Base-by-base conservation (phyloP, 768 basidiomycete genomes). In the Vararia minispora region DNA sequence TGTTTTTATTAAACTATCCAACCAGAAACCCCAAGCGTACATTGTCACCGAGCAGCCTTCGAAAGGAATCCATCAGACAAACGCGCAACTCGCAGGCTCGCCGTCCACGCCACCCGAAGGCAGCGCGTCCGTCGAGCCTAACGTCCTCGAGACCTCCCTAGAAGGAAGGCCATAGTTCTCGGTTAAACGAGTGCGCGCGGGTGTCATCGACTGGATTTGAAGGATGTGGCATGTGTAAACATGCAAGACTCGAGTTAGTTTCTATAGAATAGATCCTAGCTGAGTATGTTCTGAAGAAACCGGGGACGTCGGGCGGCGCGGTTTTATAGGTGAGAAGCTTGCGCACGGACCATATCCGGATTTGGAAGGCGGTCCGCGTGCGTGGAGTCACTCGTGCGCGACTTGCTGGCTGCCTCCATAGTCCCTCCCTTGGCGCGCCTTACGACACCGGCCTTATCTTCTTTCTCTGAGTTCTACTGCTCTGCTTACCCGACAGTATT, bases 231-330 rank as follows among this genome's bases (percentile, higher is more conserved):
- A 63, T 58, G 58, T 55, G 54, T 63, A 61, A 61, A 61, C 58
- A 59, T 63, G 61, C 61, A 53, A 63, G 59, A 63, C 61, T 60
- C 61, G 55, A 61, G 61, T 63, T 61, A 61, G 61, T 58, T 58
- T 56, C 57, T 59, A 56, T 58, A 58, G 39, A 59, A 59, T 55
- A 59, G 57, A 59, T 59, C 58, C 58, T 56, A 56, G 56, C 55
- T 57, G 61, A 63, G 61, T 63, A 63, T 62, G 59, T 59, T 63
- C 61, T 63, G 37, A 54, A 45, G 59, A 56, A 56, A 52, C 4
- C 1, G 5, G 2, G 10, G n/a, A 29, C 0, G 33, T 22, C 2
- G 14, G 34, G 6, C 12, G 37, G 17, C 4, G 5, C 38, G 11
- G 1, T 45, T 46, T 40, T 40, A 46, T 45, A 40, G n/a, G n/a